Percentiles rank a stretch among this genome's conserved stretches.
phyloP scores from a whole-genome alignment of 2,329 filamentous ascomycete genomes.

The Colletotrichum salicis region DNA sequence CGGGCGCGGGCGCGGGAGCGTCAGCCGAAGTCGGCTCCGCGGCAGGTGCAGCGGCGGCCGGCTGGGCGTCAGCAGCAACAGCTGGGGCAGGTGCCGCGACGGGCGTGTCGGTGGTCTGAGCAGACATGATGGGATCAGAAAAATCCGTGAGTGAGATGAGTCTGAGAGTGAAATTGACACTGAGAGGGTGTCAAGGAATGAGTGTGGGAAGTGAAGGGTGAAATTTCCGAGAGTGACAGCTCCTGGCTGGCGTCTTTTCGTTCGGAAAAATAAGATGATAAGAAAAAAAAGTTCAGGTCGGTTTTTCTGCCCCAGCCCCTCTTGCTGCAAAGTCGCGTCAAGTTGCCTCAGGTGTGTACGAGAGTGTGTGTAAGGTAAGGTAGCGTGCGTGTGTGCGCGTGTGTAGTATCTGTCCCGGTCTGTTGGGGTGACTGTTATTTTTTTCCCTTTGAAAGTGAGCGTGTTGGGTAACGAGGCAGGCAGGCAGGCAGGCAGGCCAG shows the following conservation, averaged over 20 bases:
- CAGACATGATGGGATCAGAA: conserved; percentile 41
- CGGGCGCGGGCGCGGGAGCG: conserved; percentile 25
- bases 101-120: conserved; percentile 36
- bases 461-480: not conserved
- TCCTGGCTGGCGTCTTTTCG: not conserved
- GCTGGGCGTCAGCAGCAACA: conserved; percentile 2
- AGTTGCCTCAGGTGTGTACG: conserved; percentile 10
- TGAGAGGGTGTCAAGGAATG: not conserved
- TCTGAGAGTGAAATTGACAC: not conserved
- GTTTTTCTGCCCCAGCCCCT: conserved; percentile 3
- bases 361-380: conserved; percentile 1
- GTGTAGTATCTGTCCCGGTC: not conserved
- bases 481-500: not conserved
- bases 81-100: conserved; percentile 8
- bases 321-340: conserved; percentile 17
- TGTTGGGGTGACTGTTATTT: not conserved
- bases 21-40: conserved; percentile 30
- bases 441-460: not conserved
- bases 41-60: conserved; percentile 35
- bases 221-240: conserved; percentile 3
- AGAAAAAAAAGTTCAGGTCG: conserved; percentile 6
- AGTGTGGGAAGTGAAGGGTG: not conserved
- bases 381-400: conserved; percentile 1
- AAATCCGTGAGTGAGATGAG: not conserved
- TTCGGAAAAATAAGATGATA: not conserved